Evolutionary conservation across 2,329 filamentous ascomycete species (phyloP), one percentile per base, ranked within the genome.

Genomic region (Trichoderma sp.): DNA sequence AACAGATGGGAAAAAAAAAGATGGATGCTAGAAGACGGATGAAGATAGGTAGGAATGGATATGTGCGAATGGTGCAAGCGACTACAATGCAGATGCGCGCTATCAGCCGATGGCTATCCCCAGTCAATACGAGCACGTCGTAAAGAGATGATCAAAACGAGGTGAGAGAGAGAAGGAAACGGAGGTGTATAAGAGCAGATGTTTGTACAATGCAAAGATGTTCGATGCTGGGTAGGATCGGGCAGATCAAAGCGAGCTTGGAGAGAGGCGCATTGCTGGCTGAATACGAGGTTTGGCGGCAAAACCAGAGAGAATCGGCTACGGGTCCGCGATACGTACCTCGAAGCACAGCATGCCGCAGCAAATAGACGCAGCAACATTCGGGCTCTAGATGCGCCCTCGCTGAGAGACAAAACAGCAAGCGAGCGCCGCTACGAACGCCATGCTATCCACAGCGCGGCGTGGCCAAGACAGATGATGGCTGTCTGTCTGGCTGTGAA

Each of bases 261-360:
- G 53, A 56, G 33, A 61, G 27, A 61, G n/a, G 29, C n/a, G 53
- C 35, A 31, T 55, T 52, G 53, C 53, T 68, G 53, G 55, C 37
- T 35, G 61, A 69, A 69, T 69, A 69, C 68, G 60, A 69, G 68
- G 67, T 65, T 14, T 43, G 61, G 68, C 60, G 60, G 61, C 68
- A 53, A 69, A 53, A 29, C 6, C 40, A 43, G 40, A 57, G 33
- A 16, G 37, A 29, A 68, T 43, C 33, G 43, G 35, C 31, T 24
- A n/a, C 61, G 61, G 68, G 53, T 61, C 49, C 47, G 56, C 60
- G 60, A 69, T 59, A 60, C 59, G 53, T 59, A 69, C 33, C 31
- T 33, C 35, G 27, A 52, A 52, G 53, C 31, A 40, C 56, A 35
- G 55, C 55, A 52, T 24, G 49, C n/a, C 33, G 60, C 60, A 35